A percentile compares a stretch with the other conserved stretches of the same genome.
phyloP scores from a whole-genome alignment of 1,284 basidiomycete species.

The Takashimella tepidaria region DNA sequence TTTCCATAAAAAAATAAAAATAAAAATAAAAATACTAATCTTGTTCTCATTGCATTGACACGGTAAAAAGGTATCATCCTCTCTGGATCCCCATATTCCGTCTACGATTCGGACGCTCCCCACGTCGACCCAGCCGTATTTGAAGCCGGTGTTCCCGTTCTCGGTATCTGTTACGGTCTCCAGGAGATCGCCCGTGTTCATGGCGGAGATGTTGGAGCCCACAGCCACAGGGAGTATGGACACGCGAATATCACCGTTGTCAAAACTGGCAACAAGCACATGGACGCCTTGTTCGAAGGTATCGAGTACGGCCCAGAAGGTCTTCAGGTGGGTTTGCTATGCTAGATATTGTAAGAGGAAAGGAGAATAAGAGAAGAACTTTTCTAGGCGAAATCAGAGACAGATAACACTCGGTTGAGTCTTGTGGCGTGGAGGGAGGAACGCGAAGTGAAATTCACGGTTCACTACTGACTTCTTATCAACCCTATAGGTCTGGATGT shows the following conservation, averaged over 20 bases:
- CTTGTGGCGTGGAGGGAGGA: too few species aligned
- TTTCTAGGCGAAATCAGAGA: too few species aligned
- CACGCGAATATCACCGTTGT: constrained; percentile 75
- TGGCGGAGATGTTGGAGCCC: constrained; percentile 80
- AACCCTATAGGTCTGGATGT: constrained; percentile 91
- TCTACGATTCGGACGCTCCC: constrained; percentile 88
- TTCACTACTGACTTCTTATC: not conserved
- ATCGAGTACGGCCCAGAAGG: constrained; percentile 59
- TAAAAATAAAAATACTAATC: too few species aligned
- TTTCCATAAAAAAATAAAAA: too few species aligned
- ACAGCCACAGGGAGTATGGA: constrained; percentile 93
- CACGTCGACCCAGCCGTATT: constrained; percentile 97
- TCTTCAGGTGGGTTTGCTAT: constrained; percentile 78
- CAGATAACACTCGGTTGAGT: too few species aligned
- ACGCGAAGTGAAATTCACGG: not conserved
- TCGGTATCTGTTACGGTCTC: constrained; percentile 98
- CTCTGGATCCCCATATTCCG: constrained; percentile 97
- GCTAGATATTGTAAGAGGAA: too few species aligned
- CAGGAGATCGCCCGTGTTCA: constrained; percentile 91
- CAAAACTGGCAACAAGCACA: constrained; percentile 59
- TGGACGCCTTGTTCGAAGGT: constrained; percentile 78
- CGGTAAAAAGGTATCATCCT: constrained; percentile 84
- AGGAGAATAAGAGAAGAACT: too few species aligned
- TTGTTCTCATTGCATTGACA: not conserved
- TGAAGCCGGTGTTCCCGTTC: constrained; percentile 78